A percentile compares a stretch with the other conserved stretches of the same genome.
phyloP scores from a whole-genome alignment of 2,329 filamentous ascomycete genomes.

The Diaporthe citrichinensis region DNA sequence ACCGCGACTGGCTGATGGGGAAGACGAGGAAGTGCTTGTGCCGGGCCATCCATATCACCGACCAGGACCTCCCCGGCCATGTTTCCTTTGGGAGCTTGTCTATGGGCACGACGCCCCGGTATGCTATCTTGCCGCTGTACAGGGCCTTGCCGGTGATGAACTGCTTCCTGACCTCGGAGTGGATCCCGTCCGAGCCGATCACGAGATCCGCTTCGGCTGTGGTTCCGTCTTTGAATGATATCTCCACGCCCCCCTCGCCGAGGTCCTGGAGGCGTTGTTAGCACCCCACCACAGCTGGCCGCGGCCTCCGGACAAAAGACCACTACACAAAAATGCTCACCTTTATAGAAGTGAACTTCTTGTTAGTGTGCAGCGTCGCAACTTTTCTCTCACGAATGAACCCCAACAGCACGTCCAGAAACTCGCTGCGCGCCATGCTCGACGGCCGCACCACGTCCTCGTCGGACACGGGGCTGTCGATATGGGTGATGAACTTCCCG shows the following conservation, averaged over 20 bases:
- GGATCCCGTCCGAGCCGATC: slow-evolving; percentile 42
- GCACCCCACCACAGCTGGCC: background rate
- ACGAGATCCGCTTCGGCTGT: slow-evolving; percentile 37
- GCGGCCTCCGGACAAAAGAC: too few species aligned
- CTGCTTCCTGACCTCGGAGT: slow-evolving; percentile 38
- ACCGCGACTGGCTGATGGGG: slow-evolving; percentile 39
- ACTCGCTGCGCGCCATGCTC: slow-evolving; percentile 39
- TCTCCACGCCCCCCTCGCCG: slow-evolving; percentile 40
- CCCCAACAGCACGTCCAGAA: slow-evolving; percentile 32
- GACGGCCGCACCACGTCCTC: slow-evolving; percentile 28
- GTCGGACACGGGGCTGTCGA: background rate
- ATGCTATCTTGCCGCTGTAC: slow-evolving; percentile 50
- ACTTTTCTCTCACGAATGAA: slow-evolving; percentile 22
- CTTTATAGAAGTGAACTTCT: slow-evolving; percentile 32
- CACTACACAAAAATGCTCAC: background rate
- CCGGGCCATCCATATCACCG: slow-evolving; percentile 37
- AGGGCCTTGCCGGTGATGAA: slow-evolving; percentile 43
- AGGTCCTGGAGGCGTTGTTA: slow-evolving; percentile 40
- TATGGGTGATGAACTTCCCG: slow-evolving; percentile 24
- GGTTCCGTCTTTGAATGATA: slow-evolving; percentile 35
- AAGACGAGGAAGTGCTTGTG: slow-evolving; percentile 40
- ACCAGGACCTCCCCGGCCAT: slow-evolving; percentile 34
- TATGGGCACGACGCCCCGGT: slow-evolving; percentile 50
- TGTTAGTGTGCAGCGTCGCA: slow-evolving; percentile 34
- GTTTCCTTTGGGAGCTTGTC: slow-evolving; percentile 31